phyloP scores from a whole-genome alignment of 176 grass and related monocot species.

The Lolium rigidum region DNA sequence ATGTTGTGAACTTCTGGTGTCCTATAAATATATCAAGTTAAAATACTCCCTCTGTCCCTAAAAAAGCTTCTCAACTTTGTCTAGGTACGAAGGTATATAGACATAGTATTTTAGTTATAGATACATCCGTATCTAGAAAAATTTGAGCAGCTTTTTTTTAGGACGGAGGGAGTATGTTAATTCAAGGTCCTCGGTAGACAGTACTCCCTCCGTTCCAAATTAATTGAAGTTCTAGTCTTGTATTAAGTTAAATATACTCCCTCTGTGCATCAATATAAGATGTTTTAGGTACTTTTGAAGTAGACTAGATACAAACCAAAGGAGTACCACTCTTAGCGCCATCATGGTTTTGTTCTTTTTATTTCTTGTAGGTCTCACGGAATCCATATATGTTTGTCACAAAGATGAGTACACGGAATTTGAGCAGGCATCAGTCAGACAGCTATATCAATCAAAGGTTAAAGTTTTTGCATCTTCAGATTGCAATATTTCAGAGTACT shows the following conservation, averaged over 20 bases:
- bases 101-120: too few species aligned
- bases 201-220: background rate
- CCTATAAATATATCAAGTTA: slow-evolving; percentile 28
- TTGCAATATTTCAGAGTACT: slow-evolving; percentile 26
- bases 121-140: too few species aligned
- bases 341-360: slow-evolving; percentile 29
- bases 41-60: background rate
- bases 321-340: background rate
- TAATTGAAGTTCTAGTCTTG: background rate
- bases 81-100: too few species aligned
- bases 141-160: too few species aligned
- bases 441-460: slow-evolving; percentile 91
- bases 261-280: too few species aligned
- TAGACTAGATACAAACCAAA: too few species aligned
- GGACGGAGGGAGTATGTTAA: background rate
- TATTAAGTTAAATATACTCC: too few species aligned
- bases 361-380: slow-evolving; percentile 73
- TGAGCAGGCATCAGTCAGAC: slow-evolving; percentile 92
- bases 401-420: slow-evolving; percentile 97
- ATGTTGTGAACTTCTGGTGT: background rate
- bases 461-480: slow-evolving; percentile 37
- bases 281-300: too few species aligned
- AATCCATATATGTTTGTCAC: slow-evolving; percentile 88
- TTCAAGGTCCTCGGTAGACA: background rate
- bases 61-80: too few species aligned